Conservation (phyloP, 108 stramenopile species). For the Cyclostephanos tholiformis region DNA sequence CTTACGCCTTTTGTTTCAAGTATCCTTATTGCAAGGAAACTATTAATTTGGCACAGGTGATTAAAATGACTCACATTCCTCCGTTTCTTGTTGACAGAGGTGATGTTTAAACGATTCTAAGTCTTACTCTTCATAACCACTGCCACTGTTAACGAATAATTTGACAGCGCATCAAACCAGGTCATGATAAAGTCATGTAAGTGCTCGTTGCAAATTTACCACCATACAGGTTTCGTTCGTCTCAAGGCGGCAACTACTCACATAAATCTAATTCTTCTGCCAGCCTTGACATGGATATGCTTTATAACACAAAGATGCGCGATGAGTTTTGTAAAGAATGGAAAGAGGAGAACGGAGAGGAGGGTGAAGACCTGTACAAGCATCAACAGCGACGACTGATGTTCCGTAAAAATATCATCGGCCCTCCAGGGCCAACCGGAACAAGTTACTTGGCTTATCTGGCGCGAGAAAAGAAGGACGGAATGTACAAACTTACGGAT, state of each 20-base stretch:
- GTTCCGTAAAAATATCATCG: conserved; percentile 62
- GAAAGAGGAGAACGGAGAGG: conserved; percentile 56
- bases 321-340: conserved; percentile 60
- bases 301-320: conserved; percentile 53
- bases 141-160: neutral
- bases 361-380: conserved; percentile 61
- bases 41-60: conserved; percentile 50
- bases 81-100: neutral
- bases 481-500: conserved; percentile 66
- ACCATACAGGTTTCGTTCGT: neutral
- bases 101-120: neutral
- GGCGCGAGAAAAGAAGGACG: conserved; percentile 52
- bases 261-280: too few relatives aligned
- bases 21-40: conserved; percentile 62
- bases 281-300: conserved; percentile 52
- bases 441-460: conserved; percentile 55
- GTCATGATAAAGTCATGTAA: conserved; percentile 57
- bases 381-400: conserved; percentile 50
- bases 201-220: conserved; percentile 12
- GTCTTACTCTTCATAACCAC: neutral
- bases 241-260: too few relatives aligned
- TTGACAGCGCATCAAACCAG: conserved; percentile 52
- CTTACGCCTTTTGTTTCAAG: conserved; percentile 60
- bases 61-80: neutral
- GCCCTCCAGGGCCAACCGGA: conserved; percentile 59